Conservation (phyloP, 305 asterid species). For the Solanum hybrid region DNA sequence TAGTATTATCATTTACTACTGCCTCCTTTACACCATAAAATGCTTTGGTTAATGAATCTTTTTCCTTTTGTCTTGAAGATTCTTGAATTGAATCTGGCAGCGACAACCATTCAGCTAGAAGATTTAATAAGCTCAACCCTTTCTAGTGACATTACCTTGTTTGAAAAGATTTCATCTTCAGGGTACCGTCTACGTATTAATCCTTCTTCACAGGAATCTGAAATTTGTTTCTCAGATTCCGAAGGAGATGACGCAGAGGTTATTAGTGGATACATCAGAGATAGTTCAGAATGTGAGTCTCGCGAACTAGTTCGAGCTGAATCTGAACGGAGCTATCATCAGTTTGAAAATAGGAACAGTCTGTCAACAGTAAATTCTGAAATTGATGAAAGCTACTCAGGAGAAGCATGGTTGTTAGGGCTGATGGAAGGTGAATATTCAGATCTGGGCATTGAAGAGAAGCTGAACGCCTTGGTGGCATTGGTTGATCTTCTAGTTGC, state of each 20-base stretch:
- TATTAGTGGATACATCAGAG: constrained; percentile 37
- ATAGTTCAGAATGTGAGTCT: constrained; percentile 47
- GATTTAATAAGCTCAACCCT: constrained; percentile 54
- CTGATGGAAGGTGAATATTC: constrained; percentile 95
- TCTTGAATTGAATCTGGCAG: constrained; percentile 52
- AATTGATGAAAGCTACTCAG: constrained; percentile 95
- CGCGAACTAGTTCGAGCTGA: constrained; percentile 35
- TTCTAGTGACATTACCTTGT: constrained; percentile 78
- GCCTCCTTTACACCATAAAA: neutral
- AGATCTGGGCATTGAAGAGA: constrained; percentile 81
- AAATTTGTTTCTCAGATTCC: constrained; percentile 48
- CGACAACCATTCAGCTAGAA: constrained; percentile 44
- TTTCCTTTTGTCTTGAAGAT: constrained; percentile 43
- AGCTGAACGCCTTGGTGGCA: constrained; percentile 56
- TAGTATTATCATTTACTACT: neutral
- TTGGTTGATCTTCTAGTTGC: constrained; percentile 73
- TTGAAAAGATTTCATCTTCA: constrained; percentile 76
- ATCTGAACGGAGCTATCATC: constrained; percentile 24
- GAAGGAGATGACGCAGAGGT: constrained; percentile 70
- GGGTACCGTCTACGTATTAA: constrained; percentile 81
- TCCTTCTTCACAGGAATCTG: constrained; percentile 44
- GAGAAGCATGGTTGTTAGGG: constrained; percentile 87
- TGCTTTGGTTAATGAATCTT: neutral
- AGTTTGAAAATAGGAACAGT: constrained; percentile 17
- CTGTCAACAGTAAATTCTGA: constrained; percentile 35